phyloP scores from a whole-genome alignment of 2,329 filamentous ascomycete genomes.

The Aphanocladium album region DNA sequence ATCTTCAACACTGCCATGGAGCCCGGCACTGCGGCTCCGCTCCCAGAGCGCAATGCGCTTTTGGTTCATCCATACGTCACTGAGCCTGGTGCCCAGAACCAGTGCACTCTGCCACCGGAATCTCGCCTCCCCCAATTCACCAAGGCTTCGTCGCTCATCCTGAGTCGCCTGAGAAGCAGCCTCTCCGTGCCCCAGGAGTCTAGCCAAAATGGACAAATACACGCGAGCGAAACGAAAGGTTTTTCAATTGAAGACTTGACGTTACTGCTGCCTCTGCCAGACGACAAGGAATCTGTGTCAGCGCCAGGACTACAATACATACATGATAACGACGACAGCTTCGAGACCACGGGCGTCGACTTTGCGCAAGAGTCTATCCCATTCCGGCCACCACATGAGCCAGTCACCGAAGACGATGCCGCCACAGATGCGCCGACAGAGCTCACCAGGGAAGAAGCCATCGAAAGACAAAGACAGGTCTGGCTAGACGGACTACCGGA shows the following conservation, averaged over 20 bases:
- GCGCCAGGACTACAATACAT: neutral
- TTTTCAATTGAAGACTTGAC: neutral
- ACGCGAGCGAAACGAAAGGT: neutral
- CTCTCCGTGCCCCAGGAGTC: neutral
- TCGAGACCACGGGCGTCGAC: constrained; percentile 19
- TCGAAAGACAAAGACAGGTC: constrained; percentile 27
- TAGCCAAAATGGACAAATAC: neutral
- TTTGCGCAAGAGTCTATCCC: constrained; percentile 27
- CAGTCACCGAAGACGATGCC: constrained; percentile 16
- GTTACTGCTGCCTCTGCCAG: neutral
- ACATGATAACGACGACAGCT: constrained; percentile 3
- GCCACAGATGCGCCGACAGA: constrained; percentile 16
- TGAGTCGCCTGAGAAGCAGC: constrained; percentile 14
- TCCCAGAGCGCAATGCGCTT: neutral
- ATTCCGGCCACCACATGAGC: constrained; percentile 22
- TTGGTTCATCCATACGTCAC: constrained; percentile 2
- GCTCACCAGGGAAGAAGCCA: constrained; percentile 6
- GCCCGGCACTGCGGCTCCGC: neutral
- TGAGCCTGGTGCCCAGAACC: constrained; percentile 3
- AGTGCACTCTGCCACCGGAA: neutral
- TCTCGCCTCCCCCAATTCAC: constrained; percentile 15
- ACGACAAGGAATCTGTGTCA: neutral
- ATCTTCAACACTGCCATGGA: neutral
- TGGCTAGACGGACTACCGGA: constrained; percentile 28
- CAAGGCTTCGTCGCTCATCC: constrained; percentile 13